Percentiles rank a stretch among this genome's conserved stretches.
These are phyloP conservation scores for Pythium plurisporium DNA, from an alignment of 352 stramenopile species.

Conservation along the genomic window DNA sequence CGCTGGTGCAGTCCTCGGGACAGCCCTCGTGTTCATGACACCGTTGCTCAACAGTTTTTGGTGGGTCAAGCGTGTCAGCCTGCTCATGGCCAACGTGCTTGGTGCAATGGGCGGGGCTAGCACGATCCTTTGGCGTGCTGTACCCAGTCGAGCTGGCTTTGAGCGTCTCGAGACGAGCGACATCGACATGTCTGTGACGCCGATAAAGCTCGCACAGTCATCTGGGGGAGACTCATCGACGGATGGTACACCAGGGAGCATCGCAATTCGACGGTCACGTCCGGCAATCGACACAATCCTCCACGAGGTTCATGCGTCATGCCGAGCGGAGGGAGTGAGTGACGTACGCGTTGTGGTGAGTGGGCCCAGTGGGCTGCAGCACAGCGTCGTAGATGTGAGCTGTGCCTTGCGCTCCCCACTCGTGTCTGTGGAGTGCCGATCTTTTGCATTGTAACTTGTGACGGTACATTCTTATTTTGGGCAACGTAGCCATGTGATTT, in stretches of 20 bases:
- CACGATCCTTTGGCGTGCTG: slow-evolving; percentile 10
- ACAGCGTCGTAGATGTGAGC: slow-evolving; percentile 3
- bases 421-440: slow-evolving; percentile 20
- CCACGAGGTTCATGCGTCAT: slow-evolving; percentile 6
- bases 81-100: slow-evolving; percentile 4
- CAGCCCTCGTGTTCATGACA: slow-evolving; percentile 15
- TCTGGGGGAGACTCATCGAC: background rate
- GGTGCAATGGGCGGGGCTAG: slow-evolving; percentile 15
- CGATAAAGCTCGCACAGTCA: background rate
- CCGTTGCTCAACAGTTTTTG: slow-evolving; percentile 3
- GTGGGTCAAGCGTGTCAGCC: slow-evolving; percentile 20
- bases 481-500: slow-evolving; percentile 7
- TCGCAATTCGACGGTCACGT: slow-evolving; percentile 6
- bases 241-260: background rate
- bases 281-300: slow-evolving; percentile 10
- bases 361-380: slow-evolving; percentile 15
- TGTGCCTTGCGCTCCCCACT: slow-evolving; percentile 5
- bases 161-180: slow-evolving; percentile 11
- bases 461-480: slow-evolving; percentile 1
- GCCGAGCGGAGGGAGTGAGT: background rate
- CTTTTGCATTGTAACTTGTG: slow-evolving; percentile 16
- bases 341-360: slow-evolving; percentile 19
- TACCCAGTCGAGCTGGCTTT: slow-evolving; percentile 11
- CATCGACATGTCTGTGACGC: background rate
- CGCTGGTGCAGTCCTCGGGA: slow-evolving; percentile 1